phyloP scores from a whole-genome alignment of 192 early-diverging fungal species.

The Coemansia sp. region DNA sequence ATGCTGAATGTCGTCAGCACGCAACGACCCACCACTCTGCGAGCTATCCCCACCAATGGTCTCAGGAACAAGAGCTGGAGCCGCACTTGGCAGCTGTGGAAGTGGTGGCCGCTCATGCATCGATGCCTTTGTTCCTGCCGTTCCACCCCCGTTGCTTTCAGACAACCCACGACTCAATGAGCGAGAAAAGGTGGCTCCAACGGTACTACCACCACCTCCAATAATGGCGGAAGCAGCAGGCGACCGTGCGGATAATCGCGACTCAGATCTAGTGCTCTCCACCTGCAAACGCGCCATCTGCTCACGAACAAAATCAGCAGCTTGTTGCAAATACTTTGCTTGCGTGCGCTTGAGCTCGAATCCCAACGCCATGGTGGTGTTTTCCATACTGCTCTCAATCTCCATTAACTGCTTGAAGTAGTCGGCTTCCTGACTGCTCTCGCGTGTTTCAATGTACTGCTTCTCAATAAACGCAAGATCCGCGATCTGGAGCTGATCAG shows the following conservation, averaged over 20 bases:
- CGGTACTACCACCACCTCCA: background rate
- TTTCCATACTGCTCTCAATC: constrained; percentile 54
- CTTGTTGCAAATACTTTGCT: constrained; percentile 50
- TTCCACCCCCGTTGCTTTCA: constrained; percentile 19
- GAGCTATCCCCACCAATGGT: background rate
- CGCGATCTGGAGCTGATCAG: constrained; percentile 22
- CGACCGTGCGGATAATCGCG: constrained; percentile 12
- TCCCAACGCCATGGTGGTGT: constrained; percentile 52
- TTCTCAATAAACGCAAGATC: constrained; percentile 52
- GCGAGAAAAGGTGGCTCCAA: background rate
- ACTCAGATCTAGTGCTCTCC: constrained; percentile 19
- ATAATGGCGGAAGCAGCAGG: background rate
- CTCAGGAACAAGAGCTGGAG: background rate
- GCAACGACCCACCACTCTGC: background rate
- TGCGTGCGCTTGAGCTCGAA: constrained; percentile 56
- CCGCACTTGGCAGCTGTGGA: background rate
- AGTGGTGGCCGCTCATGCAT: background rate
- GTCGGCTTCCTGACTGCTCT: constrained; percentile 47
- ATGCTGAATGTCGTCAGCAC: background rate
- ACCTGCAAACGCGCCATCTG: constrained; percentile 43
- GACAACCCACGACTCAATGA: constrained; percentile 8
- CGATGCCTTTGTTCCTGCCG: background rate
- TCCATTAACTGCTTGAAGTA: constrained; percentile 54
- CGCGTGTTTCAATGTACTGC: constrained; percentile 53
- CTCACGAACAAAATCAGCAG: constrained; percentile 54